These are phyloP conservation scores for Russula sp. DNA, from an alignment of 768 basidiomycete genomes.

Conservation along the genomic window DNA sequence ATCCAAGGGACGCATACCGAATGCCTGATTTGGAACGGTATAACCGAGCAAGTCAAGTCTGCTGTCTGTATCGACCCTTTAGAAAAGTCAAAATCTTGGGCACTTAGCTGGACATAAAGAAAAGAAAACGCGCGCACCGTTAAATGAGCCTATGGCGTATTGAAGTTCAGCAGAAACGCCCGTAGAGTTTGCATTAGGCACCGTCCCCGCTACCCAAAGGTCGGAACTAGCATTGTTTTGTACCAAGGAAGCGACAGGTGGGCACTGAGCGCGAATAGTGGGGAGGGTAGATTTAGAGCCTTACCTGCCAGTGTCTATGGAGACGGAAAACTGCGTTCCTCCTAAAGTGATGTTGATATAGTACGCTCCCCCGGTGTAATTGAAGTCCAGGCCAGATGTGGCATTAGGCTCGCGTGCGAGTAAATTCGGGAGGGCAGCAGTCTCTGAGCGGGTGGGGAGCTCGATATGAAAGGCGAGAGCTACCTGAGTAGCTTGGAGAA, in stretches of 20 bases:
- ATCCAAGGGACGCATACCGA: slow-evolving; percentile 39
- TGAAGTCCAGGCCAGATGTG: not conserved
- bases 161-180: slow-evolving; percentile 41
- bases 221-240: slow-evolving; percentile 50
- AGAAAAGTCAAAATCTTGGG: not conserved
- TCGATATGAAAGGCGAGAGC: slow-evolving; percentile 8
- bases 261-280: not conserved
- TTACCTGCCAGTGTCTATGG: slow-evolving; percentile 50
- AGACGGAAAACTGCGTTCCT: slow-evolving; percentile 35
- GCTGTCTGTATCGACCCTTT: slow-evolving; percentile 47
- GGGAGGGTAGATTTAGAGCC: not conserved
- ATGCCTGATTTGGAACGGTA: slow-evolving; percentile 46
- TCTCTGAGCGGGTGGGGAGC: slow-evolving; percentile 6
- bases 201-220: slow-evolving; percentile 53
- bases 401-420: not conserved
- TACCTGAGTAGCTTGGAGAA: not conserved
- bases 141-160: slow-evolving; percentile 53
- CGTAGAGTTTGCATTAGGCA: slow-evolving; percentile 42
- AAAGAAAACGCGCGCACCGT: slow-evolving; percentile 21
- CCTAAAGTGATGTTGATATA: slow-evolving; percentile 41
- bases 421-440: not conserved
- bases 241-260: not conserved
- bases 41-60: slow-evolving; percentile 46
- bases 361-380: not conserved
- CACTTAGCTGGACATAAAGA: not conserved